phyloP scores from a whole-genome alignment of 495 filamentous ascomycete genomes.

The Beverwykella pulmonaria region DNA sequence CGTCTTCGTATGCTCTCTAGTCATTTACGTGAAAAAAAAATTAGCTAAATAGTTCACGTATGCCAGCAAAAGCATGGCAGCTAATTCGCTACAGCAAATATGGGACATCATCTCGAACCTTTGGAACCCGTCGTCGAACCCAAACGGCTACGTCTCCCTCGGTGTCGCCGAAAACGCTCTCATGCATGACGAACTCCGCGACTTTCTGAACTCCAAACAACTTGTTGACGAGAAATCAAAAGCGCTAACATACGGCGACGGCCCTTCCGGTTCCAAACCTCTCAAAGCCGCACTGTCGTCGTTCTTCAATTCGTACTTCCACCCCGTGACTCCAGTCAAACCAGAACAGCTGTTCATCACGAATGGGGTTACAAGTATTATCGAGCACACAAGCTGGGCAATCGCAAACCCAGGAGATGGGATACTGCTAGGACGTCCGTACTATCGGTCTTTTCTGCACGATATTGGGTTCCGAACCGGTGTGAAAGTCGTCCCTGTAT shows the following conservation, averaged over 20 bases:
- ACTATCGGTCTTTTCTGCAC: conserved; percentile 32
- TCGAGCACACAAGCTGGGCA: neutral
- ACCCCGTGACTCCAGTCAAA: neutral
- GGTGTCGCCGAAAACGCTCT: conserved; percentile 22
- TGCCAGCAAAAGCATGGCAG: neutral
- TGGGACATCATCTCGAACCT: conserved; percentile 13
- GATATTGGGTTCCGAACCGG: conserved; percentile 27
- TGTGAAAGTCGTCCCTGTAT: conserved; percentile 26
- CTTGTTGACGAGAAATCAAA: neutral
- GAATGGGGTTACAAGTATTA: neutral
- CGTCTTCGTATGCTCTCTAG: no score
- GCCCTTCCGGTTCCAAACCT: conserved; percentile 30
- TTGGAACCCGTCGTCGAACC: conserved; percentile 7
- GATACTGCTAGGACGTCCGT: conserved; percentile 35
- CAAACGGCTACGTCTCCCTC: conserved; percentile 17
- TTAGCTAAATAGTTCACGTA: no score
- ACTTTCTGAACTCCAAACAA: conserved; percentile 8
- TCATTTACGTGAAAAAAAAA: no score
- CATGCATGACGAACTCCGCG: conserved; percentile 22
- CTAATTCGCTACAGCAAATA: neutral
- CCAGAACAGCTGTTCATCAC: neutral
- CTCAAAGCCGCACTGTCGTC: conserved; percentile 27
- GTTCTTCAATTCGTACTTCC: conserved; percentile 9
- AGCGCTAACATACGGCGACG: conserved; percentile 38
- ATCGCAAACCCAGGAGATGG: conserved; percentile 17